Evolutionary conservation across 1,139 yeast species (phyloP).

Genomic region (Taphrina deformans): DNA sequence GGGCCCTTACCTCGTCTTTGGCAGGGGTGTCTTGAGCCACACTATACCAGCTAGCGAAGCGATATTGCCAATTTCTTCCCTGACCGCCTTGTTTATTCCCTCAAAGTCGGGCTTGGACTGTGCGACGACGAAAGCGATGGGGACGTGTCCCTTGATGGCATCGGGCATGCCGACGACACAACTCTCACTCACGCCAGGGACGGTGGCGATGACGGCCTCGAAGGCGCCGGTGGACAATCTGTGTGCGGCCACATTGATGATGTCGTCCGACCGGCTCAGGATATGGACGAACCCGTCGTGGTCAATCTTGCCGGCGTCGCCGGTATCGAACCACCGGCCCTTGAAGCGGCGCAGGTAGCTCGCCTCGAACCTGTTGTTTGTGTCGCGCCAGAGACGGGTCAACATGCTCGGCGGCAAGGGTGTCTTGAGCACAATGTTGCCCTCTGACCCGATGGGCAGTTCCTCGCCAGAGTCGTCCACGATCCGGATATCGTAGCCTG

Average conservation of each 20-base stretch:
- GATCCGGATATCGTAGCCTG: constrained; percentile 27
- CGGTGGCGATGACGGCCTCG: constrained; percentile 28
- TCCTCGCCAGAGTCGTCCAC: constrained; percentile 28
- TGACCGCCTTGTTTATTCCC: constrained; percentile 4
- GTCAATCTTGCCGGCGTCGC: constrained; percentile 30
- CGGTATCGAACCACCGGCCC: constrained; percentile 29
- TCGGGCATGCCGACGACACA: constrained; percentile 34
- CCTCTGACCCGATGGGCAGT: constrained; percentile 6
- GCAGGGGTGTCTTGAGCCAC: constrained; percentile 10
- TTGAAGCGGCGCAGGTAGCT: constrained; percentile 23
- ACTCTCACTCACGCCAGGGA: constrained; percentile 22
- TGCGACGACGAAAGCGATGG: constrained; percentile 23
- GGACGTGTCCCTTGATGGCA: constrained; percentile 25
- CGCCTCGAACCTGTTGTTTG: constrained; percentile 11
- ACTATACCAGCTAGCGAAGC: constrained; percentile 22
- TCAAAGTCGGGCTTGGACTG: constrained; percentile 1
- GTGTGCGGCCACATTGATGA: constrained; percentile 32
- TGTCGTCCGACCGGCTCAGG: constrained; percentile 31
- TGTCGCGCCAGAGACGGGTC: constrained; percentile 24
- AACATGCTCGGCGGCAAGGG: constrained; percentile 30
- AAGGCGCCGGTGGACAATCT: constrained; percentile 26
- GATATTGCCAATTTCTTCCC: constrained; percentile 28
- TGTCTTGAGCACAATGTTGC: constrained; percentile 28
- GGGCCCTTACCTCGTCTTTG: constrained; percentile 24
- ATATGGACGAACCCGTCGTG: constrained; percentile 29